These are phyloP conservation scores for Xenosphaeropsis pyriputrescens DNA, from an alignment of 2,329 filamentous ascomycete genomes.

Conservation along the genomic window DNA sequence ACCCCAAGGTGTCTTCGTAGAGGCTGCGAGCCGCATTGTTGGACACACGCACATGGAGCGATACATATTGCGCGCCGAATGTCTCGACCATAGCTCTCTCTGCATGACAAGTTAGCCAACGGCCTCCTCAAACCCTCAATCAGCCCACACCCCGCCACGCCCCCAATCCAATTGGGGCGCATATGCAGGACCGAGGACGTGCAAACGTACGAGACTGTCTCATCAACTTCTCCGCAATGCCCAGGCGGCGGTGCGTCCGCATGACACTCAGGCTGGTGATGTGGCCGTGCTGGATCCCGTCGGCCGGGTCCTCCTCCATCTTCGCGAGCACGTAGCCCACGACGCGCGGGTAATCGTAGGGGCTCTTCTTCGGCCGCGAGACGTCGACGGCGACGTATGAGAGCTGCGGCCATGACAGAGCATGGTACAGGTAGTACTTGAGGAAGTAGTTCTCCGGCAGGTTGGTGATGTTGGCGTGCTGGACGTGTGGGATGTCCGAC, in stretches of 20 bases:
- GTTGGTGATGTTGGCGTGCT: slow-evolving; percentile 98
- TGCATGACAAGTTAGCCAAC: slow-evolving; percentile 18
- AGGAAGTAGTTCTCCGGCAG: slow-evolving; percentile 99
- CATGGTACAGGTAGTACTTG: slow-evolving; percentile 99
- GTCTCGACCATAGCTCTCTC: slow-evolving; percentile 95
- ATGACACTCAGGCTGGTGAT: slow-evolving; percentile 93
- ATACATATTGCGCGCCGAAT: slow-evolving; percentile 83
- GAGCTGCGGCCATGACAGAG: slow-evolving; percentile 93
- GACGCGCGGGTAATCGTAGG: slow-evolving; percentile 88
- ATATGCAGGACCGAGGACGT: neutral
- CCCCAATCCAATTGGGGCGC: no score
- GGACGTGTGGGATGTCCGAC: slow-evolving; percentile 79
- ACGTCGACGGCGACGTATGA: slow-evolving; percentile 94
- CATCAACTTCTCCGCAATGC: slow-evolving; percentile 96
- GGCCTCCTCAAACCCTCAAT: no score
- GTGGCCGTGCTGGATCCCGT: slow-evolving; percentile 86
- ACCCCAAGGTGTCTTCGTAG: slow-evolving; percentile 84
- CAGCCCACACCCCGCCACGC: no score
- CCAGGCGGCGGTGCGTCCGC: slow-evolving; percentile 82
- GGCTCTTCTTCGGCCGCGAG: slow-evolving; percentile 59
- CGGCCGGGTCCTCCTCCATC: slow-evolving; percentile 95
- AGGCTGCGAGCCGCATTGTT: slow-evolving; percentile 84
- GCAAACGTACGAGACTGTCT: slow-evolving; percentile 68
- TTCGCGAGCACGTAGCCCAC: slow-evolving; percentile 99
- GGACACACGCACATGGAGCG: slow-evolving; percentile 86